Evolutionary conservation across 1,139 yeast genomes (phyloP), one percentile per base, ranked within the genome.

Genomic region (Geotrichum fermentans): DNA sequence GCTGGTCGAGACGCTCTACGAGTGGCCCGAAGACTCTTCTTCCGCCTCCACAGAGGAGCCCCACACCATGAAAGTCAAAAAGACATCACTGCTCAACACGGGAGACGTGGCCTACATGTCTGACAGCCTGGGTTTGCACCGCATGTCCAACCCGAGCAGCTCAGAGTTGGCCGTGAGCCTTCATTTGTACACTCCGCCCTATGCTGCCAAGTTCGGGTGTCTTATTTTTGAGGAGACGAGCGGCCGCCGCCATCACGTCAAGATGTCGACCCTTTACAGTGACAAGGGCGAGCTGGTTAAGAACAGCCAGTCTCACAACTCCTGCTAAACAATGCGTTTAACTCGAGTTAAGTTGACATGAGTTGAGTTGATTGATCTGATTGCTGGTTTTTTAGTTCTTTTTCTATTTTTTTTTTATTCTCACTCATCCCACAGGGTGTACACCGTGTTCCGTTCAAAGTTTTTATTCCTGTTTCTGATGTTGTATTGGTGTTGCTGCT

Each of bases 121-220:
- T 34, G 92, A 83, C 64, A 68, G 69, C 24, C 73, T 83, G 41
- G 92, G 92, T 0, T 70, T 82, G 52, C 92, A 83, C 65, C 73
- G 77, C 57, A 81, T 83, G 62, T 68, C 73, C 47, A 83, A 84
- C 60, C 77, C 78, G 5, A 63, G 67, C 34, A 56, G 67, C 0
- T 61, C 67, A 36, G 73, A 73, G 34, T 65, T 71, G n/a, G 80
- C 87, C n/a, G 79, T 83, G 8, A 77, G 85, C 33, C 71, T 83
- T 60, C 92, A 83, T 65, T 72, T 83, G 51, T 84, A 83, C 67
- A 83, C 90, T 13, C 89, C 92, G 7, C 90, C 92, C 8, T 82
- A 82, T 64, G 90, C 90, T 4, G 71, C 82, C 48, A 70, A 78
- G 64, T 78, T 61, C 46, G 89, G 89, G 7, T 82, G 88, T 61